These are phyloP conservation scores for Sclerotinia minor DNA, from an alignment of 2,329 filamentous ascomycete genomes.

Conservation along the genomic window DNA sequence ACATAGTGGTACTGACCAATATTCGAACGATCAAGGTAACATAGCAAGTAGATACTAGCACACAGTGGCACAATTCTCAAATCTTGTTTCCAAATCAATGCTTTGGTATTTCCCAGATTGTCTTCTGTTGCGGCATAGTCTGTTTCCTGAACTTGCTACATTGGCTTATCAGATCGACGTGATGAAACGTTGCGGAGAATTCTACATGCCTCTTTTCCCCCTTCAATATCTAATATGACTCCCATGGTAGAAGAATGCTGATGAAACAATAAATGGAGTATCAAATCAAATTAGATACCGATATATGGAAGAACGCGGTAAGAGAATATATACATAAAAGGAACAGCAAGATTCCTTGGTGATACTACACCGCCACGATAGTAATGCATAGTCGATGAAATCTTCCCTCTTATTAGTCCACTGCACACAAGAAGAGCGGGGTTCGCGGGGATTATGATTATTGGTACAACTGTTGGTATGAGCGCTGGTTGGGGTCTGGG, in stretches of 20 bases:
- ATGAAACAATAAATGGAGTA: not conserved
- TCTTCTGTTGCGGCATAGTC: constrained; percentile 12
- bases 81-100: constrained; percentile 60
- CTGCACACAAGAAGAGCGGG: not conserved
- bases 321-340: not conserved
- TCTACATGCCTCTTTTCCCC: constrained; percentile 7
- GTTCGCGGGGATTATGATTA: not conserved
- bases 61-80: constrained; percentile 62
- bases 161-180: not conserved
- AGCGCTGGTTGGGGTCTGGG: constrained; percentile 15
- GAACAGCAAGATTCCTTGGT: not conserved
- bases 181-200: not conserved
- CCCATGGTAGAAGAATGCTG: not conserved
- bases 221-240: not conserved
- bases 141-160: constrained; percentile 12
- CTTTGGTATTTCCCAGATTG: constrained; percentile 39
- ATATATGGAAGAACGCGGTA: not conserved
- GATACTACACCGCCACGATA: not conserved
- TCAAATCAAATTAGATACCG: not conserved
- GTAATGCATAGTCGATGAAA: not conserved
- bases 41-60: constrained; percentile 65
- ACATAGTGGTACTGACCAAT: constrained; percentile 50
- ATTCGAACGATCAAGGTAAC: constrained; percentile 67
- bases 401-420: not conserved
- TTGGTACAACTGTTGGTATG: constrained; percentile 9